Base-by-base conservation (phyloP, 2,329 filamentous ascomycete species). In the Sphaerostilbella broomeana region DNA sequence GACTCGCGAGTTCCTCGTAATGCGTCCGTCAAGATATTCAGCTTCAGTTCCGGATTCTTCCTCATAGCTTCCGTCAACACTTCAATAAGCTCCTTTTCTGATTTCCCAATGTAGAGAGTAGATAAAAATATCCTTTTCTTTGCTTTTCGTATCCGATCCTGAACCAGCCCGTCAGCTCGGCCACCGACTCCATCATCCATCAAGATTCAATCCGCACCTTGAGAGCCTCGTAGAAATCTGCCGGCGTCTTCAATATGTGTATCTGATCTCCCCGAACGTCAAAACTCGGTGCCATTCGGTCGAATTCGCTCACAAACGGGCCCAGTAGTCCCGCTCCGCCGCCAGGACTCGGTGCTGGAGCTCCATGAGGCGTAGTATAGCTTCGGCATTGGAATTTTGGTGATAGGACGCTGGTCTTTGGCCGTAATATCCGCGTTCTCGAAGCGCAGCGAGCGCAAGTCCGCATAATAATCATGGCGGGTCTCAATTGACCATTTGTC, bases 51-150 rank as follows among this genome's bases (percentile, higher is more conserved):
- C 0, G 86, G 81, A 46, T 94, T 94, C 8, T 67, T 67, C 35
- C 76, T 73, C 10, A 98, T 71, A 5, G 89, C 84, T 47, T 84
- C 72, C 49, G 80, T 81, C 29, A 98, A 68, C 0, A 83, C 86
- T 13, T 79, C 71, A 42, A 97, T 86, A 55, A 98, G 72, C 52
- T 97, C 92, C 62, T 82, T 74, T 63, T 98, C 92, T 2, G 84
- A 84, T 61, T 90, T 94, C 47, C 92, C 92, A 58, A 98, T 92
- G 59, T 98, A 98, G 37, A 98, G 68, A 1, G 92, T 98, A n/a
- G 89, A 94, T 35, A 98, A 68, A 59, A 94, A 98, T 49, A 98
- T 83, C 44, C 86, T 77, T 37, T 67, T 72, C 60, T 86, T 78
- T 8, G 92, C 92, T 47, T 74, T 76, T 37, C 75, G 76, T 56